These are phyloP conservation scores for Taphrina deformans DNA, from an alignment of 1,139 yeast species.

Conservation along the genomic window DNA sequence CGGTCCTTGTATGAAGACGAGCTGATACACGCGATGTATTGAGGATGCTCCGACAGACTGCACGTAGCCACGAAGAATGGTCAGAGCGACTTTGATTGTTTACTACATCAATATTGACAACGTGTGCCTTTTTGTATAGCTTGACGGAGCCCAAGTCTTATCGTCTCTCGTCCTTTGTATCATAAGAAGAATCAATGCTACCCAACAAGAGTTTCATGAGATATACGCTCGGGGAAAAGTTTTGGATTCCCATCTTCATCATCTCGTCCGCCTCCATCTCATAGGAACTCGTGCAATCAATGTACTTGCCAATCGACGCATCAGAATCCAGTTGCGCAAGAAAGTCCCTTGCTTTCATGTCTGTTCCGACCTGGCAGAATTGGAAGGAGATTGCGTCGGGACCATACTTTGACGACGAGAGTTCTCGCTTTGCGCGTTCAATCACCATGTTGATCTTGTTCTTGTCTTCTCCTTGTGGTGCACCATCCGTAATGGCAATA, in stretches of 20 bases:
- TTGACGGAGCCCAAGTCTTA: background rate
- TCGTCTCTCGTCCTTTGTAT: constrained; percentile 26
- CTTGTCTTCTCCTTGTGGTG: constrained; percentile 45
- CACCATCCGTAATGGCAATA: constrained; percentile 46
- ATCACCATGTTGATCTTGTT: constrained; percentile 43
- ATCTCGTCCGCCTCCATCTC: constrained; percentile 47
- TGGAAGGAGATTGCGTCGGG: constrained; percentile 46
- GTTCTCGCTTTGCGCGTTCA: constrained; percentile 42
- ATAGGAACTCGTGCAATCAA: constrained; percentile 46
- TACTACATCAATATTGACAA: too few relatives aligned
- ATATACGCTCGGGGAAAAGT: constrained; percentile 45
- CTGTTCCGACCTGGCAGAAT: constrained; percentile 47
- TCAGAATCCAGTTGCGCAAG: constrained; percentile 44
- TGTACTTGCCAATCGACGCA: constrained; percentile 44
- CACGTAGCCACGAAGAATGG: too few relatives aligned
- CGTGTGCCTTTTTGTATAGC: too few relatives aligned
- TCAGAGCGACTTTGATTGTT: too few relatives aligned
- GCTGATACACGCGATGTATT: background rate
- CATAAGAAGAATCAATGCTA: constrained; percentile 27
- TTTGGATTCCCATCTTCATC: constrained; percentile 43
- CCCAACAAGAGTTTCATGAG: constrained; percentile 43
- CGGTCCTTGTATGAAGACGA: constrained; percentile 1
- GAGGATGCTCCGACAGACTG: too few relatives aligned
- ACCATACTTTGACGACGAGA: constrained; percentile 42
- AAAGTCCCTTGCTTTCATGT: constrained; percentile 45